Evolutionary conservation across 345 rosid species (phyloP).

Genomic region (Physaria fendleri): DNA sequence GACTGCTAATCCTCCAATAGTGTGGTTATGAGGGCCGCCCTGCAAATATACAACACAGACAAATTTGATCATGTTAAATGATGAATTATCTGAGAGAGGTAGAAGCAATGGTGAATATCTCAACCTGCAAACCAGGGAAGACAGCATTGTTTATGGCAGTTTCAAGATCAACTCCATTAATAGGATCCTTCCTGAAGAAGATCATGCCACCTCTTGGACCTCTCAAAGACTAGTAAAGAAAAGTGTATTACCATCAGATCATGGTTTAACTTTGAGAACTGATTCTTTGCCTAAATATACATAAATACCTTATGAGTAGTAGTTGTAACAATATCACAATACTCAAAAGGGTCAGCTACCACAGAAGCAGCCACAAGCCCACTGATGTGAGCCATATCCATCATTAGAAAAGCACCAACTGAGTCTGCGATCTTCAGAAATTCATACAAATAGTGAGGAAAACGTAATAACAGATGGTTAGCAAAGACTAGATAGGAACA

Average conservation of each 20-base stretch:
- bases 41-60: constrained; percentile 18
- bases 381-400: constrained; percentile 98
- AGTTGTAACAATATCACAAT: constrained; percentile 89
- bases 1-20: constrained; percentile 86
- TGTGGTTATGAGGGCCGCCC: constrained; percentile 99
- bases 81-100: neutral
- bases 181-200: constrained; percentile 71
- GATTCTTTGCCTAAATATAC: neutral
- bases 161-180: constrained; percentile 77
- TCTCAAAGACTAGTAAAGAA: constrained; percentile 61
- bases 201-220: constrained; percentile 99
- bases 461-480: neutral
- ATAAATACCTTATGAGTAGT: constrained; percentile 79
- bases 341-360: constrained; percentile 75
- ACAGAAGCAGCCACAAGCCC: constrained; percentile 97
- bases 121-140: constrained; percentile 91
- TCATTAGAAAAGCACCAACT: constrained; percentile 92
- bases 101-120: neutral
- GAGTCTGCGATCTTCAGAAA: constrained; percentile 73
- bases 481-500: neutral
- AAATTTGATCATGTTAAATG: neutral
- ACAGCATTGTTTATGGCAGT: constrained; percentile 91
- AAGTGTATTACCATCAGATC: neutral
- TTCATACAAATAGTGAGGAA: constrained; percentile 15
- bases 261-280: neutral